These are phyloP conservation scores for Fusarium sp. DNA, from an alignment of 2,329 filamentous ascomycete genomes.

Conservation along the genomic window DNA sequence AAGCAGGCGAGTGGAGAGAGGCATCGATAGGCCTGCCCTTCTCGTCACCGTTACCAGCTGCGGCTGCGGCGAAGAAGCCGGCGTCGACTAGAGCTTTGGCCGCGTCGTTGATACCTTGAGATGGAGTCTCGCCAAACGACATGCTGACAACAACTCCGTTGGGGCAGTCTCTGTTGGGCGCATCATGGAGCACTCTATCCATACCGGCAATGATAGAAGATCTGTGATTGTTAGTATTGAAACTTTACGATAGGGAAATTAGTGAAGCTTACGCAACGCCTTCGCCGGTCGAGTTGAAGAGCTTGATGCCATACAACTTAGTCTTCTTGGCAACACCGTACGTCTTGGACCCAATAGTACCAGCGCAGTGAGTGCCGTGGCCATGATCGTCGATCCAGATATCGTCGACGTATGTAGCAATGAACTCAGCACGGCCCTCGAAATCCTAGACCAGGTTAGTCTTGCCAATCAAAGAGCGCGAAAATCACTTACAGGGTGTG, in stretches of 20 bases:
- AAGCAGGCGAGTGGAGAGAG: neutral
- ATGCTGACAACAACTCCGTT: constrained; percentile 13
- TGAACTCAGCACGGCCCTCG: constrained; percentile 17
- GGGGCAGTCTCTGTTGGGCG: neutral
- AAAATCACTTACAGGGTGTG: neutral
- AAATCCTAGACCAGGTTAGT: neutral
- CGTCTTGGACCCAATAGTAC: constrained; percentile 6
- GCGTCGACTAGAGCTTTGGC: constrained; percentile 2
- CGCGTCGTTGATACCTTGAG: neutral
- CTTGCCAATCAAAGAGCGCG: accelerated
- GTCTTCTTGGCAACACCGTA: constrained; percentile 10
- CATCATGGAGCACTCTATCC: constrained; percentile 2
- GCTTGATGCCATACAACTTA: constrained; percentile 12
- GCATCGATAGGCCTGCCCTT: neutral
- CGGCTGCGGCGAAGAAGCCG: constrained; percentile 6
- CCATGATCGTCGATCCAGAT: constrained; percentile 8
- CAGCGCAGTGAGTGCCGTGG: constrained; percentile 13
- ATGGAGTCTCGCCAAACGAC: neutral
- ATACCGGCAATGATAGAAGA: constrained; percentile 18
- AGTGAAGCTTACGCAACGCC: constrained; percentile 6
- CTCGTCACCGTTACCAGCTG: neutral
- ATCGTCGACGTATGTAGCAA: constrained; percentile 10
- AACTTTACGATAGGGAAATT: accelerated
- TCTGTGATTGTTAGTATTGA: neutral
- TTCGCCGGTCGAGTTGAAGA: constrained; percentile 5